Evolutionary conservation across 1,284 basidiomycete species (phyloP).

Genomic region (Coniferiporia sulphurascens): DNA sequence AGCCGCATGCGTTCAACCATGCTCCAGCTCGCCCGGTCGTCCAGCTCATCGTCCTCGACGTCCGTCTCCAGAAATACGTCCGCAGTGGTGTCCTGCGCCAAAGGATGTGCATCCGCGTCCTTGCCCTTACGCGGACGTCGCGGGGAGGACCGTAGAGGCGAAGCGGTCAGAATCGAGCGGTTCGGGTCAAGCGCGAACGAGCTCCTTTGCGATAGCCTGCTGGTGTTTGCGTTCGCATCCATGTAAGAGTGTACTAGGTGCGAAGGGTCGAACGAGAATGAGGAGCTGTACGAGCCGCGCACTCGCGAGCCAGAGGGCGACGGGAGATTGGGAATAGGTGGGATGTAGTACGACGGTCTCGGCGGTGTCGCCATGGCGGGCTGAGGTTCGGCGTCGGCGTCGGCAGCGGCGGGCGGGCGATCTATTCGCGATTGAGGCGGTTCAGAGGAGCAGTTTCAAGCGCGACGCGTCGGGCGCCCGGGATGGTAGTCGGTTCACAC

Average conservation of each 20-base stretch:
- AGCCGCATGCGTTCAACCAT: slow-evolving; percentile 93
- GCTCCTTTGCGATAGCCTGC: slow-evolving; percentile 35
- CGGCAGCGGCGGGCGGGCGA: not conserved
- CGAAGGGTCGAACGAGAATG: slow-evolving; percentile 78
- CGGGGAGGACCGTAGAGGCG: slow-evolving; percentile 60
- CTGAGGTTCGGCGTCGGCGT: not conserved
- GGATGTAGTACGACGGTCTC: slow-evolving; percentile 33
- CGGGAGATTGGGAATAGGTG: slow-evolving; percentile 27
- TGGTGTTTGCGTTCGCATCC: slow-evolving; percentile 51
- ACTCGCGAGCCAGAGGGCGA: slow-evolving; percentile 46
- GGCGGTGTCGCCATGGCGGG: slow-evolving; percentile 17
- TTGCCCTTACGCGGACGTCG: slow-evolving; percentile 40
- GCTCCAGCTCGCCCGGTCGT: slow-evolving; percentile 65
- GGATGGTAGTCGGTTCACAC: not conserved
- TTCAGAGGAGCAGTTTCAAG: too few relatives aligned
- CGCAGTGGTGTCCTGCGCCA: slow-evolving; percentile 68
- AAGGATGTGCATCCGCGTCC: slow-evolving; percentile 51
- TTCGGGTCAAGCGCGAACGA: slow-evolving; percentile 67
- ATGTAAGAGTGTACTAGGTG: slow-evolving; percentile 63
- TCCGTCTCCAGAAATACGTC: slow-evolving; percentile 69
- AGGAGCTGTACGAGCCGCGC: slow-evolving; percentile 67
- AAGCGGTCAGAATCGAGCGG: slow-evolving; percentile 64
- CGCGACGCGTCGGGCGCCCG: not conserved
- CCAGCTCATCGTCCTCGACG: slow-evolving; percentile 37
- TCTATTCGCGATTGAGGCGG: too few relatives aligned